Base-by-base conservation (phyloP, 2,329 filamentous ascomycete genomes). In the Aureobasidium sp. region DNA sequence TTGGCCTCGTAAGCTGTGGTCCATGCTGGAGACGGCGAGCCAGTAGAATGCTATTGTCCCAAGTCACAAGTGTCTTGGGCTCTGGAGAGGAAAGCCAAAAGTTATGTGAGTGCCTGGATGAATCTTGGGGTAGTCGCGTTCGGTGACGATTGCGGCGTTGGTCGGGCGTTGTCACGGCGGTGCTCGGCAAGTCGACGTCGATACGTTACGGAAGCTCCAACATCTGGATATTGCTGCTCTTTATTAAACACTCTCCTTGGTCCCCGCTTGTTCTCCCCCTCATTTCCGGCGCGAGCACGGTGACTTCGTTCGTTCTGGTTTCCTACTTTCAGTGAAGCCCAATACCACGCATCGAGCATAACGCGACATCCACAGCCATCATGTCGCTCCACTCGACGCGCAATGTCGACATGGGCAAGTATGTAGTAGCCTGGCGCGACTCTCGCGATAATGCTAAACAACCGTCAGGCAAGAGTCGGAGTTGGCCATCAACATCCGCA, bases 401-500 rank as follows among this genome's bases (percentile, higher is more conserved):
- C 72, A 82, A 83, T 73, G 78, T 82, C 69, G 83, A 84, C 68
- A 82, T 87, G 80, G 83, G 80, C 75, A 86, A 84, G 82, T 85
- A 75, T 70, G 78, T 69, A 61, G 12, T 42, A 50, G 52, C 60
- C 44, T 27, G 20, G 23, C 53, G 34, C 46, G 20, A 37, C 8
- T 83, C 85, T 9, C n/a, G 59, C 48, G 44, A 44, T 27, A 41
- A 41, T 50, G 50, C 65, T 60, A 64, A 65, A 32, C 26, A 32
- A 13, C 42, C 58, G 29, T n/a, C 41, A 83, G 82, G 73, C 82
- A 84, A 68, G 85, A 87, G 74, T 79, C 82, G 51, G 84, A 87
- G 72, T 78, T 87, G 66, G 79, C 83, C 70, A 83, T 85, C 71
- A 85, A 87, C 74, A 87, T 87, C 72, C 82, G 82, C 70, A 87